Percentiles rank a stretch among this genome's conserved stretches.
These are phyloP conservation scores for Aphanomyces astaci DNA, from an alignment of 352 stramenopile genomes.

Conservation along the genomic window DNA sequence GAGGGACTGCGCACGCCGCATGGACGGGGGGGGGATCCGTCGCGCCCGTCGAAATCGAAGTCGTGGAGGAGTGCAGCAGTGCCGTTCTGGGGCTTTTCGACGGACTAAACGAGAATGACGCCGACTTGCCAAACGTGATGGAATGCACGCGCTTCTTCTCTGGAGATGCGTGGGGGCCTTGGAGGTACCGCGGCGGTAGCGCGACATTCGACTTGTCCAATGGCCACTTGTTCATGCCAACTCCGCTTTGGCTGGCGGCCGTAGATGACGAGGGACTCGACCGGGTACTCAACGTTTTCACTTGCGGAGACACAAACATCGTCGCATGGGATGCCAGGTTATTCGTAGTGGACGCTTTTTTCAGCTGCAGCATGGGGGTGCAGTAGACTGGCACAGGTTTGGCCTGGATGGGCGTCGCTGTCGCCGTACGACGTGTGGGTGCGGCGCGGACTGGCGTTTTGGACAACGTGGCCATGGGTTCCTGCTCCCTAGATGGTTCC, in stretches of 20 bases:
- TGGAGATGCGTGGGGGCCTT: constrained; percentile 37
- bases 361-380: neutral
- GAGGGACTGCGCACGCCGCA: neutral
- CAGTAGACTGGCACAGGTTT: neutral
- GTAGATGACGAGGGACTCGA: neutral
- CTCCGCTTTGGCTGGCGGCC: neutral
- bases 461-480: neutral
- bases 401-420: neutral
- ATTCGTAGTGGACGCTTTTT: neutral
- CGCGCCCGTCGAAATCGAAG: neutral
- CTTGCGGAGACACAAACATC: neutral
- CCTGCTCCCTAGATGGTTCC: neutral
- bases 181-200: constrained; percentile 63
- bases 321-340: neutral
- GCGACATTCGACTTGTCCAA: neutral
- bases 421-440: neutral
- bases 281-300: neutral
- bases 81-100: neutral
- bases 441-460: neutral
- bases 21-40: neutral
- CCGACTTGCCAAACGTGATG: constrained; percentile 61
- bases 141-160: constrained; percentile 72
- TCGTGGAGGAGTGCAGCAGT: too few species aligned
- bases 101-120: constrained; percentile 60
- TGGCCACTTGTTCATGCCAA: neutral